A percentile compares a stretch with the other conserved stretches of the same genome.
Conservation (phyloP, 2,329 filamentous ascomycete species). For the Grosmannia clavigera region DNA sequence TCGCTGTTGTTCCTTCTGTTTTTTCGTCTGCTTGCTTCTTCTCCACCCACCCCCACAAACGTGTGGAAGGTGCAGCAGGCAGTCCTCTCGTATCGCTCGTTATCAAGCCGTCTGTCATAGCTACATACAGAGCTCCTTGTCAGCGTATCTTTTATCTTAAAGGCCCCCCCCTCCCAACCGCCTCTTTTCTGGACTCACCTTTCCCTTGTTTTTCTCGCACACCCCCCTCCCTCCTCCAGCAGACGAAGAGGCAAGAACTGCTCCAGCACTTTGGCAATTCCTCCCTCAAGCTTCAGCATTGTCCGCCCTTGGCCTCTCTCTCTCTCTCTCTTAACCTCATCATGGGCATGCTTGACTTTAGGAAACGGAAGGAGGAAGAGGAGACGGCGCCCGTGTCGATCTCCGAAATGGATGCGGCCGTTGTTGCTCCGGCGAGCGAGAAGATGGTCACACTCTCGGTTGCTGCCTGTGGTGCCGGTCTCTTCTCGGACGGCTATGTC, state of each 20-base stretch:
- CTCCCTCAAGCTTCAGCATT: background rate
- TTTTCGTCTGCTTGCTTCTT: background rate
- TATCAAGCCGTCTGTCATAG: too few species aligned
- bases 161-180: too few species aligned
- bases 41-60: too few species aligned
- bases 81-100: too few species aligned
- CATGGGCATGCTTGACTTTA: slow-evolving; percentile 6
- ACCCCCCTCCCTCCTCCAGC: background rate
- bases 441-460: slow-evolving; percentile 44
- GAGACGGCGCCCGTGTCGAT: background rate
- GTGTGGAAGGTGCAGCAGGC: too few species aligned
- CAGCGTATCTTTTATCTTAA: too few species aligned
- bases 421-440: background rate
- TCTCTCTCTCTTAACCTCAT: background rate
- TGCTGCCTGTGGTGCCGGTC: slow-evolving; percentile 76
- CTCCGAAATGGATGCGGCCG: background rate
- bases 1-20: background rate
- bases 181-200: too few species aligned
- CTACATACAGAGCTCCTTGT: too few species aligned
- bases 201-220: background rate
- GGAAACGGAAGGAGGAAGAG: background rate
- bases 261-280: background rate
- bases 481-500: slow-evolving; percentile 87
- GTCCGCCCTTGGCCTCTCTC: background rate
- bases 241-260: background rate